These are phyloP conservation scores for Bothriochloa decipiens DNA, from an alignment of 176 grass and related monocot genomes.

Conservation along the genomic window DNA sequence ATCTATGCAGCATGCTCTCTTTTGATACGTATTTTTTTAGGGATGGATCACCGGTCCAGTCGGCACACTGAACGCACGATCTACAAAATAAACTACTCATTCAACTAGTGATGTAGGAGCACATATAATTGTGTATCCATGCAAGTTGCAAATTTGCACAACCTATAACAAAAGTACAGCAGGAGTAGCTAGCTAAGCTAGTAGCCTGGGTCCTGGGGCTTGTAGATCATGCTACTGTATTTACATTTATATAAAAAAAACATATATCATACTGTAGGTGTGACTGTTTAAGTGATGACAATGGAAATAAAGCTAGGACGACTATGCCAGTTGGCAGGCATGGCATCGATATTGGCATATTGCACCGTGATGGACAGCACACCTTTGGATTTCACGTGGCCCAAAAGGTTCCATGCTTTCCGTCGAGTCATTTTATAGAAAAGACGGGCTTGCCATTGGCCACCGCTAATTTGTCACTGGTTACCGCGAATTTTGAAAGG, in stretches of 20 bases:
- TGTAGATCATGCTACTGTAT: slow-evolving; percentile 9
- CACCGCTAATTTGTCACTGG: not conserved
- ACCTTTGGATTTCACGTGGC: slow-evolving; percentile 55
- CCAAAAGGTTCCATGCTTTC: slow-evolving; percentile 47
- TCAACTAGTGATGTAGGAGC: not conserved
- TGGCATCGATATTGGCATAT: not conserved
- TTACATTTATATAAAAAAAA: not conserved
- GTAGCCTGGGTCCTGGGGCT: not conserved
- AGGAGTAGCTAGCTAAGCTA: slow-evolving; percentile 4
- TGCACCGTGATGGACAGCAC: slow-evolving; percentile 10
- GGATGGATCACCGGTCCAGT: too few species aligned
- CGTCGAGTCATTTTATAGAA: slow-evolving; percentile 53
- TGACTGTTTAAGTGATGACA: not conserved
- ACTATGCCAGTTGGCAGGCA: not conserved
- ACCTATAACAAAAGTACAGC: too few species aligned
- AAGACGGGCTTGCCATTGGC: slow-evolving; percentile 34
- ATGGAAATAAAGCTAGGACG: slow-evolving; percentile 13
- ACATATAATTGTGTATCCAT: slow-evolving; percentile 28
- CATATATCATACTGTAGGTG: too few species aligned
- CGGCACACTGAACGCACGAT: not conserved
- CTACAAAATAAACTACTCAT: not conserved
- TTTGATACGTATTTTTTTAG: too few species aligned
- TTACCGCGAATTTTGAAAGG: too few species aligned
- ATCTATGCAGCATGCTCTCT: too few species aligned
- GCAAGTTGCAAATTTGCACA: slow-evolving; percentile 9